Base-by-base conservation (phyloP, 2,329 filamentous ascomycete genomes). In the Didymella segeticola region DNA sequence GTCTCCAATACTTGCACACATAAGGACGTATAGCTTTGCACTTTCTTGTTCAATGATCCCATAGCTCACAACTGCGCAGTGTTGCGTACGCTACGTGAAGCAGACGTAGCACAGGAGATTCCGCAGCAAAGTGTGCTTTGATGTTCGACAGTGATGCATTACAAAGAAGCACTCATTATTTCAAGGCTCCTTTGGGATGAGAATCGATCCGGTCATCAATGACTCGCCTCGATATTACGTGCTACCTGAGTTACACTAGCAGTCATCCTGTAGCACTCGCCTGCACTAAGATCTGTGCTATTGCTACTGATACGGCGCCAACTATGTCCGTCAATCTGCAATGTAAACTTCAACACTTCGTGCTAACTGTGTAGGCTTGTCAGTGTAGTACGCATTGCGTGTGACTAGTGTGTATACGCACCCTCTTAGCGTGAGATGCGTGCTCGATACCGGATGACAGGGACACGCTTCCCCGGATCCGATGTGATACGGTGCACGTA, bases 381-480 rank as follows among this genome's bases (percentile, higher is more conserved):
- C n/a, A 2, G 19, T 22, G 19, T 23, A 22, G 11, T 7, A 10
- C 25, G n/a, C 25, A 26, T 26, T 26, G 25, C 25, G 25, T 26
- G 25, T 26, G 25, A 33, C 11, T 27, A 33, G 25, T 51, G 39
- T 39, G 41, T 45, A 45, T 39, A 33, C 48, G 38, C 29, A 11
- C 23, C 38, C 25, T 37, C 17, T 14, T 26, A 41, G 8, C 14
- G 6, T 8, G 12, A 27, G 11, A 30, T 31, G 43, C 37, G 38
- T 37, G 9, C 15, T 15, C 31, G 14, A 22, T 39, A 53, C 39
- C 51, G 45, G 38, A 15, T 42, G 17, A 34, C 33, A 45, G 51
- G 47, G 20, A 33, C 15, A 20, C 19, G 27, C 29, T 47, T 47
- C 45, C 38, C 38, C 50, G 37, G 37, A 12, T n/a, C 43, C 38